These are phyloP conservation scores for Umbelopsis sp. DNA, from an alignment of 192 early-diverging fungal species.

Conservation along the genomic window DNA sequence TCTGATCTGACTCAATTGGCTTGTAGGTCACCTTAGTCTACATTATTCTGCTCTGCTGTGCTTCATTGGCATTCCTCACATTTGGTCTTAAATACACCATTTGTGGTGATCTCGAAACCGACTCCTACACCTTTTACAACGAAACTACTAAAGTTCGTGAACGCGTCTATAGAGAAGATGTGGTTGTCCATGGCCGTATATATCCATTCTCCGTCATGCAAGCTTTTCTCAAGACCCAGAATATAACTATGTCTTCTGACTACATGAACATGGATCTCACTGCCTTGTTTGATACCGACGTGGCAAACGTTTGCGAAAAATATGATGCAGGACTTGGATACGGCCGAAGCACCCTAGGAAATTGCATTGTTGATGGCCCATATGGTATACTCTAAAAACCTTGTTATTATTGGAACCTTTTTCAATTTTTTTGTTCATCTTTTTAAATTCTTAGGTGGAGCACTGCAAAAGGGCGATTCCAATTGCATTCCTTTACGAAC, in stretches of 20 bases:
- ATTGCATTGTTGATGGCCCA: slow-evolving; percentile 16
- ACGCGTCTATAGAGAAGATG: background rate
- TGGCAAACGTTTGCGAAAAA: background rate
- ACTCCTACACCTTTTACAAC: background rate
- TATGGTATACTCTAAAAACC: slow-evolving; percentile 11
- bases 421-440: no score
- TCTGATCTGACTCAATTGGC: background rate
- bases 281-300: slow-evolving; percentile 15
- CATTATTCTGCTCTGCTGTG: slow-evolving; percentile 35
- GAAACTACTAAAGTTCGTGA: background rate
- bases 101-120: slow-evolving; percentile 17
- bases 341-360: background rate
- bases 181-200: slow-evolving; percentile 12
- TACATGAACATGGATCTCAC: slow-evolving; percentile 19
- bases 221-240: background rate
- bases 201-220: slow-evolving; percentile 7
- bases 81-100: slow-evolving; percentile 36
- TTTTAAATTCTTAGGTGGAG: slow-evolving; percentile 20
- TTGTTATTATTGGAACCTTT: no score
- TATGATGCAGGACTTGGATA: slow-evolving; percentile 6
- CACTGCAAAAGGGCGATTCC: slow-evolving; percentile 8
- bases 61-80: slow-evolving; percentile 38
- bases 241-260: slow-evolving; percentile 7
- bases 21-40: slow-evolving; percentile 40
- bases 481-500: background rate